Evolutionary conservation across 2,329 filamentous ascomycete species (phyloP), one percentile per base, ranked within the genome.

Genomic region (Verticillium zaregamsianum): DNA sequence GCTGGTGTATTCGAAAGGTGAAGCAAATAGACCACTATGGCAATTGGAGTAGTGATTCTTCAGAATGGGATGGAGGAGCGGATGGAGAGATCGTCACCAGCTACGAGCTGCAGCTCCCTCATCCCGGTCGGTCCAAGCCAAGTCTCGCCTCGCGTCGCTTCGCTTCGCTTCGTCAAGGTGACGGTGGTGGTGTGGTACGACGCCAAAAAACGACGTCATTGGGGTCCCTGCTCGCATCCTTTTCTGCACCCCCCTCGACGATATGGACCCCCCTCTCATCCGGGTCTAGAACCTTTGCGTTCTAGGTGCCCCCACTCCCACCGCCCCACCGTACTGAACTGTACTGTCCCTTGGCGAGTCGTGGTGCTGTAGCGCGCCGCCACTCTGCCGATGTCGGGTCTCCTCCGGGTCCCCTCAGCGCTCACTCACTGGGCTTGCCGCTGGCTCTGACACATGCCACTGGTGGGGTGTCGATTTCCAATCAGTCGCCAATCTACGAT

Each of bases 381-480:
- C 33, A 35, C 33, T 7, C 33, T 35, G 17, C 39, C 15, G 39
- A 52, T n/a, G 45, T 12, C 45, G n/a, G n/a, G 20, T 52, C 8
- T 11, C n/a, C n/a, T n/a, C n/a, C n/a, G n/a, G n/a, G n/a, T n/a
- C n/a, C n/a, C 7, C 23, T 14, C 45, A n/a, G 45, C 17, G 11
- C 23, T 20, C n/a, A 23, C n/a, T n/a, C 45, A n/a, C 7, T 14
- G 20, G 17, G 39, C 33, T 14, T 7, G 5, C 33, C 33, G 33
- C 33, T 5, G 20, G 12, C 20, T 23, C 20, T 49, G 45, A 49
- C 37, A 59, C 28, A 62, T 45, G 49, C 64, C 64, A 66, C 39
- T 66, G 59, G 61, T 63, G 63, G 57, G 64, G 56, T 59, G 58
- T 37, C 32, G 63, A 66, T 66, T 66, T 66, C 63, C 64, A 66